A percentile compares a stretch with the other conserved stretches of the same genome.
phyloP scores from a whole-genome alignment of 1,284 basidiomycete species.

The Golubevia pallescens region DNA sequence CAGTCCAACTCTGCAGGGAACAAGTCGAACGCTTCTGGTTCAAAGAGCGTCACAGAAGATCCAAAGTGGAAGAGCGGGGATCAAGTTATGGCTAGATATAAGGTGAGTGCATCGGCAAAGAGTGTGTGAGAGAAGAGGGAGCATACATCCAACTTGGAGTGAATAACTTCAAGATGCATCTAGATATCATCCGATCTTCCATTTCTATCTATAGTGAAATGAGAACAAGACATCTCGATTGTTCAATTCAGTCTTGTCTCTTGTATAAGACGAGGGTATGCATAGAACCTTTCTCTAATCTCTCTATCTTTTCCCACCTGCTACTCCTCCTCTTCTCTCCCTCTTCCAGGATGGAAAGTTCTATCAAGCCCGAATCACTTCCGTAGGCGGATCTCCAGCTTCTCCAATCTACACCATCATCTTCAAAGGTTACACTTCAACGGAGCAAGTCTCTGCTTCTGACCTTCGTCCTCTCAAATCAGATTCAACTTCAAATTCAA shows the following conservation, averaged over 20 bases:
- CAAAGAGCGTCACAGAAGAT: background rate
- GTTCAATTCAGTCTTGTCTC: too few relatives aligned
- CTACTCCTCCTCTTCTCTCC: background rate
- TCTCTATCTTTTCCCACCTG: background rate
- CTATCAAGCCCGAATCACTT: too few relatives aligned
- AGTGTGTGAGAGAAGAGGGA: too few relatives aligned
- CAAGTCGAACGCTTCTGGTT: background rate
- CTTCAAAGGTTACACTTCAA: constrained; percentile 49
- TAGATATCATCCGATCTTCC: too few relatives aligned
- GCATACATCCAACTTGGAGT: too few relatives aligned
- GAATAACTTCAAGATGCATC: too few relatives aligned
- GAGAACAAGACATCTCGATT: too few relatives aligned
- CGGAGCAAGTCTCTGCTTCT: constrained; percentile 25
- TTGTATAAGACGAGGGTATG: too few relatives aligned
- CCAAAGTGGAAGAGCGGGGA: constrained; percentile 25
- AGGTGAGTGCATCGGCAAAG: constrained; percentile 14
- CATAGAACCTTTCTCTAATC: too few relatives aligned
- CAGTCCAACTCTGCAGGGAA: background rate
- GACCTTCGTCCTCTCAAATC: constrained; percentile 15
- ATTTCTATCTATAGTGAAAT: too few relatives aligned
- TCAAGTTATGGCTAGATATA: constrained; percentile 41
- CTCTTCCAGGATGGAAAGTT: too few relatives aligned
- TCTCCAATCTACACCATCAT: constrained; percentile 41
- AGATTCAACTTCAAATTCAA: background rate
- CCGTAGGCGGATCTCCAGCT: constrained; percentile 23